Evolutionary conservation across 1,284 basidiomycete species (phyloP).

Genomic region (Neonothopanus nambi): DNA sequence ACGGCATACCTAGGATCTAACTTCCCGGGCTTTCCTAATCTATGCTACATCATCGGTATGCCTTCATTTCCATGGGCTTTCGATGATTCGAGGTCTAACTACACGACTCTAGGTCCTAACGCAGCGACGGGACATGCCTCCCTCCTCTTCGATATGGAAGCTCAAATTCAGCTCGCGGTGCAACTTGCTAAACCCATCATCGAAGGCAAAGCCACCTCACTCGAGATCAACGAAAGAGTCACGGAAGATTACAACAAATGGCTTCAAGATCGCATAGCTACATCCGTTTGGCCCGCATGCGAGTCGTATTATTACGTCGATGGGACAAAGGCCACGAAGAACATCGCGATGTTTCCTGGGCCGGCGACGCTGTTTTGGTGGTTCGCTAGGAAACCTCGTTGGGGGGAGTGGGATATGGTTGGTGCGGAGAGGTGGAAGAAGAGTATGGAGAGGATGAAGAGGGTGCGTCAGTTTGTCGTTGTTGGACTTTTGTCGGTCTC

Average conservation of each 20-base stretch:
- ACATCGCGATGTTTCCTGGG: conserved; percentile 23
- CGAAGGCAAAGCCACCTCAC: conserved; percentile 16
- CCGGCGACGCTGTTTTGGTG: conserved; percentile 21
- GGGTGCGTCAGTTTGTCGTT: no score
- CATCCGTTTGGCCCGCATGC: conserved; percentile 20
- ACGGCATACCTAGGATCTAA: conserved; percentile 26
- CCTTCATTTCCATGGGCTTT: neutral
- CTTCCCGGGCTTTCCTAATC: conserved; percentile 26
- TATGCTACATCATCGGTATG: conserved; percentile 24
- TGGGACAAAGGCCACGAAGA: conserved; percentile 18
- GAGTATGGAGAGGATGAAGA: no score
- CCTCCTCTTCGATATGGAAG: conserved; percentile 23
- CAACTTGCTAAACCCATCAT: conserved; percentile 22
- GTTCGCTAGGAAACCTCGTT: conserved; percentile 16
- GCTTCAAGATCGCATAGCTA: conserved; percentile 18
- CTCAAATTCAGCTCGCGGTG: conserved; percentile 21
- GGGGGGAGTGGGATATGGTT: conserved; percentile 18
- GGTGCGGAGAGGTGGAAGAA: conserved; percentile 16
- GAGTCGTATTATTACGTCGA: conserved; percentile 18
- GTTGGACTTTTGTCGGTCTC: no score
- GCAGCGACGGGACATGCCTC: conserved; percentile 24
- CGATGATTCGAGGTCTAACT: neutral
- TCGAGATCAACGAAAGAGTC: conserved; percentile 15
- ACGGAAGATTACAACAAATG: conserved; percentile 19
- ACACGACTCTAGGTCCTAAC: conserved; percentile 18